phyloP scores from a whole-genome alignment of 2,329 filamentous ascomycete species.

The Beauveria scarabaeidicola region DNA sequence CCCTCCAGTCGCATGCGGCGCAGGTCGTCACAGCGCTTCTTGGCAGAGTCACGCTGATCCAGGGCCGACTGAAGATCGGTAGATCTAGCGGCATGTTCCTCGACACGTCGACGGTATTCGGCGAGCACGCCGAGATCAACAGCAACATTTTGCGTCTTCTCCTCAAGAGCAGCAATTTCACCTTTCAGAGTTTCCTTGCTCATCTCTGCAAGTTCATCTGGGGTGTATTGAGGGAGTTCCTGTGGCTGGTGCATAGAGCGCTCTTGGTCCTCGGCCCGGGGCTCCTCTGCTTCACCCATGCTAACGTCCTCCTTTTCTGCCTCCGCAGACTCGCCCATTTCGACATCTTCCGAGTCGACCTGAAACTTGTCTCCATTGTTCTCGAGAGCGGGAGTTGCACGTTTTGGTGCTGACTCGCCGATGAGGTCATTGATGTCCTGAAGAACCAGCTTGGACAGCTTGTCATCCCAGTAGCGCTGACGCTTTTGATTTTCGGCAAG shows the following conservation, averaged over 20 bases:
- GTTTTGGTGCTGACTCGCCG: constrained; percentile 26
- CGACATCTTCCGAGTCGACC: constrained; percentile 25
- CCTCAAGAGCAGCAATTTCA: constrained; percentile 54
- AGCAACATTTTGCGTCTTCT: constrained; percentile 71
- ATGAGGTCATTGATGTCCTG: constrained; percentile 70
- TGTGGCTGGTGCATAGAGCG: constrained; percentile 31
- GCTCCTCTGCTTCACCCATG: constrained; percentile 3
- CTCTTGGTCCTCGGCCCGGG: constrained; percentile 14
- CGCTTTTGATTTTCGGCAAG: constrained; percentile 79
- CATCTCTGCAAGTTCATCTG: constrained; percentile 60
- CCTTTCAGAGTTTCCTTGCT: constrained; percentile 51
- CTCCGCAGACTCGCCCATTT: constrained; percentile 21
- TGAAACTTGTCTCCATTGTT: constrained; percentile 15
- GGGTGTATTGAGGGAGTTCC: constrained; percentile 69
- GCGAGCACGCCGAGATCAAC: constrained; percentile 84
- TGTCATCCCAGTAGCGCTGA: constrained; percentile 79
- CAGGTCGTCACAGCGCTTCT: constrained; percentile 87
- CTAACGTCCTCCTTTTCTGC: constrained; percentile 15
- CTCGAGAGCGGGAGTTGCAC: constrained; percentile 15
- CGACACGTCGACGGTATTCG: constrained; percentile 78
- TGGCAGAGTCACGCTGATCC: constrained; percentile 70
- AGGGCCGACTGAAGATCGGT: constrained; percentile 76
- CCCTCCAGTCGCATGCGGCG: constrained; percentile 84
- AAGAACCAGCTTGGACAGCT: constrained; percentile 72
- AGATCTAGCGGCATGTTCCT: constrained; percentile 74